A percentile compares a stretch with the other conserved stretches of the same genome.
Conservation (phyloP, 495 filamentous ascomycete genomes). For the Aspergillus diversus region DNA sequence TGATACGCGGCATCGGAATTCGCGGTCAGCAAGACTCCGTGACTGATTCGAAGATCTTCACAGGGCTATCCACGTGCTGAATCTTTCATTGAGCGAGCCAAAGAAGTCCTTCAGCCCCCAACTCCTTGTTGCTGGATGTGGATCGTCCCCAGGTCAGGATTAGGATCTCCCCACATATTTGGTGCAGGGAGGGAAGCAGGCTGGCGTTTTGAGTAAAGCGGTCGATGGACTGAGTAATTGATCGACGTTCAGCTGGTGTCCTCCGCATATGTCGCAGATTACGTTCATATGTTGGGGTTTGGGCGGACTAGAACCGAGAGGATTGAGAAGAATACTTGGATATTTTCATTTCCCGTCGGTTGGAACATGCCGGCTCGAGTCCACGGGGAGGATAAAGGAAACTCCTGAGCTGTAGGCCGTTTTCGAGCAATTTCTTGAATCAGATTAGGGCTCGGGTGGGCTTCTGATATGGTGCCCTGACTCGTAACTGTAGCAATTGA, state of each 20-base stretch:
- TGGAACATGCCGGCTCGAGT: background rate
- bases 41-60: background rate
- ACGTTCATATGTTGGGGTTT: no score
- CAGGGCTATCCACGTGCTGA: background rate
- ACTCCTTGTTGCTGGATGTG: background rate
- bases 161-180: background rate
- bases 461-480: background rate
- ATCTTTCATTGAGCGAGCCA: no score
- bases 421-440: background rate
- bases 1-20: background rate
- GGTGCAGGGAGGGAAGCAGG: background rate
- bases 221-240: background rate
- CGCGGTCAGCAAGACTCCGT: background rate
- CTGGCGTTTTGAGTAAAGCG: background rate
- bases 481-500: background rate
- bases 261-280: background rate
- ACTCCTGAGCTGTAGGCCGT: background rate
- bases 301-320: no score
- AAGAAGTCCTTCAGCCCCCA: background rate
- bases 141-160: background rate
- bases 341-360: background rate
- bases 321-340: no score
- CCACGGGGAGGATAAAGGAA: background rate
- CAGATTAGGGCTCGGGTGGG: background rate
- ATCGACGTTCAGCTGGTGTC: background rate